phyloP scores from a whole-genome alignment of 2,329 filamentous ascomycete genomes.

The Akanthomyces lecanii region DNA sequence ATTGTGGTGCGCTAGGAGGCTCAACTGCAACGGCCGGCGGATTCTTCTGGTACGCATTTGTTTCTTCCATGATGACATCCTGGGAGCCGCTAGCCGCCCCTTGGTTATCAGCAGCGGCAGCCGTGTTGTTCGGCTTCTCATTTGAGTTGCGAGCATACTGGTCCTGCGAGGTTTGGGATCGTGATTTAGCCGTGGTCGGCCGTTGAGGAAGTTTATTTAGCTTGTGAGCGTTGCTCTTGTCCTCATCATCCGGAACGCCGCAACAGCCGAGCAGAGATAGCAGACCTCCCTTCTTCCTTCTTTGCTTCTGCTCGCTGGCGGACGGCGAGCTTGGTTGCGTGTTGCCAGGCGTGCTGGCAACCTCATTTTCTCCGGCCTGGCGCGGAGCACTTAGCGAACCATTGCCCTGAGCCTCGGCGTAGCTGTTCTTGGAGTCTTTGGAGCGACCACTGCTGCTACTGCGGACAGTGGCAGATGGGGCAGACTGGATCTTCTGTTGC shows the following conservation, averaged over 20 bases:
- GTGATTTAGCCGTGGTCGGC: constrained; percentile 51
- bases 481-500: constrained; percentile 53
- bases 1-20: constrained; percentile 33
- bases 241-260: constrained; percentile 55
- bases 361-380: constrained; percentile 51
- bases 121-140: constrained; percentile 42
- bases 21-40: constrained; percentile 39
- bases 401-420: constrained; percentile 59
- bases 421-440: constrained; percentile 62
- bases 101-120: constrained; percentile 41
- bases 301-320: constrained; percentile 46
- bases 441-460: constrained; percentile 62
- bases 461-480: constrained; percentile 54
- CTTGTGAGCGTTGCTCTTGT: constrained; percentile 52
- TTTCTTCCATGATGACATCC: constrained; percentile 43
- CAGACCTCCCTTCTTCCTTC: constrained; percentile 53
- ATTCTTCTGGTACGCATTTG: constrained; percentile 42
- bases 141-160: constrained; percentile 40
- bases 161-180: constrained; percentile 50
- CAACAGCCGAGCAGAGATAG: constrained; percentile 64
- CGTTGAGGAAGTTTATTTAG: constrained; percentile 53
- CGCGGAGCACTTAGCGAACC: constrained; percentile 65
- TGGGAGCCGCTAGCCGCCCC: constrained; percentile 44
- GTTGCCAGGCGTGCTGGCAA: constrained; percentile 44
- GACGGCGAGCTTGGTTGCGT: constrained; percentile 51